phyloP scores from a whole-genome alignment of 148 eudicot species.

The Chenopodium berlandieri region DNA sequence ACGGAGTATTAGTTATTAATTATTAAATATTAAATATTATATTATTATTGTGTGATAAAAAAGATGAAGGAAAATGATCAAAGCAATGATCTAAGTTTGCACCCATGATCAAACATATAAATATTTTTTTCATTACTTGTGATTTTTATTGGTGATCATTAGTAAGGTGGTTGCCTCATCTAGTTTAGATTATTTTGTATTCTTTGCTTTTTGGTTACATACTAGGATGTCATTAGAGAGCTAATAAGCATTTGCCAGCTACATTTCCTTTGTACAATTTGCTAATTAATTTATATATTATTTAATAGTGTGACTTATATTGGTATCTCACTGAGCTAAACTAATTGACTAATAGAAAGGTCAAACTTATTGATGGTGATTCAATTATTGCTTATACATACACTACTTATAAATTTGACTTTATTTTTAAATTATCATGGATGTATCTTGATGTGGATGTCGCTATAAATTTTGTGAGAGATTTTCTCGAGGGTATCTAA shows the following conservation, averaged over 20 bases:
- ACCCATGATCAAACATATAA: not conserved
- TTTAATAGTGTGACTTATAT: not conserved
- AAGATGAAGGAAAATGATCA: conserved; percentile 21
- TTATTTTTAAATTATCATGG: too few relatives aligned
- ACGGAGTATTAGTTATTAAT: too few relatives aligned
- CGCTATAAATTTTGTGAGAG: too few relatives aligned
- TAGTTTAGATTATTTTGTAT: not conserved
- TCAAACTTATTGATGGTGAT: not conserved
- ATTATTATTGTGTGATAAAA: not conserved
- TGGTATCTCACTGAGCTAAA: not conserved
- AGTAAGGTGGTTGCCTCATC: conserved; percentile 2
- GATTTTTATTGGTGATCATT: conserved; percentile 1
- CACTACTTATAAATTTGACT: too few relatives aligned
- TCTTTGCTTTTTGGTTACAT: conserved; percentile 3
- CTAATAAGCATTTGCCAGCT: not conserved
- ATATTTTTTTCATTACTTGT: not conserved
- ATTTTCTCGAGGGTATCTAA: too few relatives aligned
- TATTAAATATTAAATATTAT: not conserved
- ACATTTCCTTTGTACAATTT: not conserved
- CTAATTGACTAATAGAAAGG: too few relatives aligned
- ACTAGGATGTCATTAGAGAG: conserved; percentile 12
- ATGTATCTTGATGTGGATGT: too few relatives aligned
- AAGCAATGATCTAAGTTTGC: conserved; percentile 27
- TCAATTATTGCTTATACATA: not conserved
- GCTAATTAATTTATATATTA: too few relatives aligned